These are phyloP conservation scores for Fusarium decemcellulare DNA, from an alignment of 2,329 filamentous ascomycete genomes.

Conservation along the genomic window DNA sequence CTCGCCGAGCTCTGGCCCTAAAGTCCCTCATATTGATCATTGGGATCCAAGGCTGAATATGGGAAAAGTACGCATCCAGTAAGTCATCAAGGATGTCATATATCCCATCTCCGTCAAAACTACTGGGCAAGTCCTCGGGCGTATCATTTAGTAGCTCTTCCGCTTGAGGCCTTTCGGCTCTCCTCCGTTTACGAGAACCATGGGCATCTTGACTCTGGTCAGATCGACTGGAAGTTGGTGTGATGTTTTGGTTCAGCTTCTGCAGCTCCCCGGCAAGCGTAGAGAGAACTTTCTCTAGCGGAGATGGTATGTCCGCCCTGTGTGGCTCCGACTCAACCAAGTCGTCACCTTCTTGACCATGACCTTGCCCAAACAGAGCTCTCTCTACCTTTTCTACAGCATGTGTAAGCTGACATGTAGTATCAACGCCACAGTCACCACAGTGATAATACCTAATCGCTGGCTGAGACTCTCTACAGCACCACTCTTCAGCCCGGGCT, in stretches of 20 bases:
- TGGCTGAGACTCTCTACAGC: constrained; percentile 20
- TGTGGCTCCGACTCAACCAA: not conserved
- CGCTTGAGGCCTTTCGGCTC: not conserved
- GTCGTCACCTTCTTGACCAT: not conserved
- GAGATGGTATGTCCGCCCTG: not conserved
- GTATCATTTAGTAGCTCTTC: not conserved
- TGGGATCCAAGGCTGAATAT: constrained; percentile 59
- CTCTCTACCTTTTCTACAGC: constrained; percentile 1
- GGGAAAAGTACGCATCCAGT: constrained; percentile 50
- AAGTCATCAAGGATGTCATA: constrained; percentile 29
- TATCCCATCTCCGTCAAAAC: not conserved
- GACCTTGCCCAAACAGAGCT: not conserved
- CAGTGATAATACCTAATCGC: constrained; percentile 12
- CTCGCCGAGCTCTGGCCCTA: not conserved
- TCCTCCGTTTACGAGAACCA: not conserved
- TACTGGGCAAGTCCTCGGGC: no score
- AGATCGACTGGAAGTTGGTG: not conserved
- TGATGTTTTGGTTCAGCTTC: not conserved
- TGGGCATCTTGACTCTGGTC: not conserved
- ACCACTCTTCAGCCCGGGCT: constrained; percentile 26
- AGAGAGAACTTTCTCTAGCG: not conserved
- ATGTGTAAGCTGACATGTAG: no score
- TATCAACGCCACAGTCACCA: no score
- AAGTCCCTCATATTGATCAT: constrained; percentile 51
- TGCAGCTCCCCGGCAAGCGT: not conserved